Percentiles rank a stretch among this genome's conserved stretches.
Conservation (phyloP, 106 monocot species). For the Acanthochlamys bracteata region DNA sequence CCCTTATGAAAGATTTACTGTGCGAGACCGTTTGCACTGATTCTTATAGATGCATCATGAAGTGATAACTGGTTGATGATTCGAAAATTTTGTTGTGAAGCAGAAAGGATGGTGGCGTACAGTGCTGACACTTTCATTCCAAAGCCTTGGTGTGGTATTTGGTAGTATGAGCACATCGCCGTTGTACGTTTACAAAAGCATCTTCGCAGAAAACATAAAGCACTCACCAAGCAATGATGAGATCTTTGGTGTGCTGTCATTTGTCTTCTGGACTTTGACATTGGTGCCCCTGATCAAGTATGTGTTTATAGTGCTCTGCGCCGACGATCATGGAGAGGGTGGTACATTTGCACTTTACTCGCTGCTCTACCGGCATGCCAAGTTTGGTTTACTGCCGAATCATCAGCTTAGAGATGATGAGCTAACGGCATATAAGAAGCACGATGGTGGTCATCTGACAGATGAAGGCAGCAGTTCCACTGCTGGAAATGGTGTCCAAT, state of each 20-base stretch:
- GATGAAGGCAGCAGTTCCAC: neutral
- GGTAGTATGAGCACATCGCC: conserved; percentile 89
- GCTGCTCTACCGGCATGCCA: conserved; percentile 69
- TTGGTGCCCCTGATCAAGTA: conserved; percentile 79
- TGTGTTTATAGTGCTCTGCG: conserved; percentile 76
- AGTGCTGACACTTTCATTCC: conserved; percentile 56
- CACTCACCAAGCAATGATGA: conserved; percentile 83
- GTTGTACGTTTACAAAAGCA: conserved; percentile 80
- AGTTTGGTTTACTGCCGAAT: conserved; percentile 59
- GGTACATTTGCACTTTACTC: conserved; percentile 93
- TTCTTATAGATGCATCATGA: too few relatives aligned
- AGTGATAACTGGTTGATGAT: too few relatives aligned
- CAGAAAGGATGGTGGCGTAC: conserved; percentile 51
- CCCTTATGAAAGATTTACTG: too few relatives aligned
- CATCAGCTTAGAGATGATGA: conserved; percentile 62
- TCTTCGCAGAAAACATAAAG: conserved; percentile 75
- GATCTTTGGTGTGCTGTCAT: conserved; percentile 88
- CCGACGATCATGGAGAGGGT: conserved; percentile 87
- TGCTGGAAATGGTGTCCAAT: neutral
- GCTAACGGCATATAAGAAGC: conserved; percentile 51
- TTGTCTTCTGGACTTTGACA: conserved; percentile 90
- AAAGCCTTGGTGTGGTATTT: conserved; percentile 86
- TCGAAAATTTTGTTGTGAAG: too few relatives aligned
- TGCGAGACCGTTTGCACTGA: too few relatives aligned
- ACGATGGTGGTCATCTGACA: neutral